Conservation (phyloP, 495 filamentous ascomycete species). For the Physcia stellaris region DNA sequence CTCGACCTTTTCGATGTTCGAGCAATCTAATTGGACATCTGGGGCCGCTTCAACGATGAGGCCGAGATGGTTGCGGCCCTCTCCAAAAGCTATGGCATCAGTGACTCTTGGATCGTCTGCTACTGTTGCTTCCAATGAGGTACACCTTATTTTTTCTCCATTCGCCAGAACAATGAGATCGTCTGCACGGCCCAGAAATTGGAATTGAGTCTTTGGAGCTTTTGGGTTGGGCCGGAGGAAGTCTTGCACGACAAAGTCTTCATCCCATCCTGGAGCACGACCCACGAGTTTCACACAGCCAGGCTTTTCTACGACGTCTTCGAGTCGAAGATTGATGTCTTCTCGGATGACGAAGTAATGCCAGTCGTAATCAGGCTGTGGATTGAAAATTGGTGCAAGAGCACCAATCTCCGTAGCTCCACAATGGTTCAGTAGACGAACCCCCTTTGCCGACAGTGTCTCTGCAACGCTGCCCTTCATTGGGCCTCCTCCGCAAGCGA, state of each 20-base stretch:
- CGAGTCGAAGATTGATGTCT: constrained; percentile 18
- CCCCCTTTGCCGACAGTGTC: constrained; percentile 11
- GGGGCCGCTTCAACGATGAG: constrained; percentile 21
- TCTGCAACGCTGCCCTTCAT: constrained; percentile 17
- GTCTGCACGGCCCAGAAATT: constrained; percentile 20
- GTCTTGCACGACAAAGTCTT: constrained; percentile 21
- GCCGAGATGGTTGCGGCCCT: constrained; percentile 21
- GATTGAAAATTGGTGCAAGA: constrained; percentile 23
- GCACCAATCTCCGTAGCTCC: constrained; percentile 26
- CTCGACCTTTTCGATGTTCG: too few species aligned
- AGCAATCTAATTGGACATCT: constrained; percentile 1
- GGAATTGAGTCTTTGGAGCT: constrained; percentile 14
- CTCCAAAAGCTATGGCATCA: constrained; percentile 23
- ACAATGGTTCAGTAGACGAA: constrained; percentile 24
- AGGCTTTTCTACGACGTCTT: constrained; percentile 3
- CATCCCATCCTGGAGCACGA: constrained; percentile 16
- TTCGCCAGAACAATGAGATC: constrained; percentile 27
- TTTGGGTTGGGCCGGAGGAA: constrained; percentile 13
- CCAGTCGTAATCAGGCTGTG: constrained; percentile 21
- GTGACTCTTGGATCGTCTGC: constrained; percentile 10
- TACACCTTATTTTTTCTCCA: constrained; percentile 26
- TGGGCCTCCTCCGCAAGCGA: constrained; percentile 28
- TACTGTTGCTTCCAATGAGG: constrained; percentile 17
- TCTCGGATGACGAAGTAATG: constrained; percentile 23
- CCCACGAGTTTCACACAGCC: constrained; percentile 14